Evolutionary conservation across 192 early-diverging fungal genomes (phyloP).

Genomic region (Cetraspora pellucida): DNA sequence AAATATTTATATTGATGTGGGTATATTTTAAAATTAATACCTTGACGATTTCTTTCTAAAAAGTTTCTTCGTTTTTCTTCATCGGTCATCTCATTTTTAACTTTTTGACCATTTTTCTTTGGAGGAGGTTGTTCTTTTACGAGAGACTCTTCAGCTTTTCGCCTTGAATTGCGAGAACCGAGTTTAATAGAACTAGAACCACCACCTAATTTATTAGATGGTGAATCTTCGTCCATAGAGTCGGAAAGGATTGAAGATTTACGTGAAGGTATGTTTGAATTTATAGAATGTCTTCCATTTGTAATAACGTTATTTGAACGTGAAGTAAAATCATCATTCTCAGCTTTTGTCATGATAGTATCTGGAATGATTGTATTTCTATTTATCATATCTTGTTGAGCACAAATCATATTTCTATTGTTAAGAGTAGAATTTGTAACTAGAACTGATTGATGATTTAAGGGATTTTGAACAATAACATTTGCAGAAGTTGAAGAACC

Average conservation of each 20-base stretch:
- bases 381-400: conserved; percentile 1
- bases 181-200: conserved; percentile 10
- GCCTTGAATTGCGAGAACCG: conserved; percentile 34
- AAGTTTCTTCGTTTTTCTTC: conserved; percentile 80
- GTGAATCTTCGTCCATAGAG: conserved; percentile 26
- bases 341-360: conserved; percentile 27
- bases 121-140: conserved; percentile 32
- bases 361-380: neutral
- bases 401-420: too few species aligned
- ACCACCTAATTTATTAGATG: neutral
- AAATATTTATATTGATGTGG: neutral
- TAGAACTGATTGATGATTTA: neutral
- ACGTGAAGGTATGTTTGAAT: conserved; percentile 1
- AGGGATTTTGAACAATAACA: neutral
- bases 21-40: conserved; percentile 42
- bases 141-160: conserved; percentile 37
- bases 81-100: conserved; percentile 49
- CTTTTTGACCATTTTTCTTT: conserved; percentile 37
- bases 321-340: conserved; percentile 14
- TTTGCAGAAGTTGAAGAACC: neutral
- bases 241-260: neutral
- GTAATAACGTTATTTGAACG: neutral
- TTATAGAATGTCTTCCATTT: conserved; percentile 16
- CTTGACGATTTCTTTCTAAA: conserved; percentile 87
- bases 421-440: neutral